Base-by-base conservation (phyloP, 169 alveolate species). In the Blepharisma undulans region DNA sequence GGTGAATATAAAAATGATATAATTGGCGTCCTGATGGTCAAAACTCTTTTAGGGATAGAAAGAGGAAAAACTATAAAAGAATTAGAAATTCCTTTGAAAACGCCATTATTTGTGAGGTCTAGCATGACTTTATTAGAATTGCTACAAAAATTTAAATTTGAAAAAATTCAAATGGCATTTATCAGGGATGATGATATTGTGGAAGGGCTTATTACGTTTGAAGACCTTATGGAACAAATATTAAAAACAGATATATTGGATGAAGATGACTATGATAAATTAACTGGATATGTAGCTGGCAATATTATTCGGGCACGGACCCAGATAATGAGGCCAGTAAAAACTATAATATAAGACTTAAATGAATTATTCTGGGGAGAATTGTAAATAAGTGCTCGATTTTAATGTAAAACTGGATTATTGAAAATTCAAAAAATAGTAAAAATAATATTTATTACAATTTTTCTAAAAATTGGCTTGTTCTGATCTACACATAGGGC, bases 1-100 rank as follows among this genome's bases (percentile, higher is more conserved):
- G 95, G 93, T 3, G 72, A 87, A 48, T 85, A 92, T 85, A 96
- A 94, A 30, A 91, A 95, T 89, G 79, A 33, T 25, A 94, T 98
- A 59, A 92, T 94, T 19, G 98, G 98, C 3, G 85, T 97, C 19
- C 85, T 98, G 14, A 76, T 93, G 82, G 92, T 96, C 8, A 96
- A 97, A 86, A 95, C 96, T 34, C 91, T 97, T 36, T 48, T 90
- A 74, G 92, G 82, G 72, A 84, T 71, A 36, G 88, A 78, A 71
- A 72, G 72, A 76, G 90, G 76, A 30, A 61, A 79, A 59, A 78
- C 94, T 14, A 34, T 93, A 74, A 10, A 30, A 16, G 60, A 74
- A 21, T 81, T 90, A 79, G 91, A 82, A 76, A 30, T 82, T 10
- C 18, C 32, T 10, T 48, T 90, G 7, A 90, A 87, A 66, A 27